Base-by-base conservation (phyloP, 2,329 filamentous ascomycete species). In the Aspergillus transmontanensis region DNA sequence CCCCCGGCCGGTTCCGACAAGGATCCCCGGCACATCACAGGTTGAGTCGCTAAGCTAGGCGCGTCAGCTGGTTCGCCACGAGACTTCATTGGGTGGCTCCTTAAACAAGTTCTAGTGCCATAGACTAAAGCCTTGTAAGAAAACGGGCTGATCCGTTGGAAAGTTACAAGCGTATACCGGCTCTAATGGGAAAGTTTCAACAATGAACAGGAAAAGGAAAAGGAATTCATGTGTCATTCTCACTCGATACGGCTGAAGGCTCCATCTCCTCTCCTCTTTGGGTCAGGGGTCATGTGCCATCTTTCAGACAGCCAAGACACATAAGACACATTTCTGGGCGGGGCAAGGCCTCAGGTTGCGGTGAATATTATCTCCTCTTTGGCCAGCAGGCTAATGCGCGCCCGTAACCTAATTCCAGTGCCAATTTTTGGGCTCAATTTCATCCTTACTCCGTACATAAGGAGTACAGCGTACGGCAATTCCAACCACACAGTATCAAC, bases 1-100 rank as follows among this genome's bases (percentile, higher is more conserved):
- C 60, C 61, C 57, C 63, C 57, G 63, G 58, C 36, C 50, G 50
- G 43, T 61, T 65, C 57, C 60, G 59, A 64, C 57, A 41, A 34
- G 57, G 61, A 58, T 39, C 30, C 32, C 57, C 32, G 36, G 41
- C 46, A 19, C 28, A 54, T 62, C 60, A 58, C 55, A 56, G 51
- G 60, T 19, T 9, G 50, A 46, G 41, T 60, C 19, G 58, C 54
- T 58, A 26, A 50, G 19, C 46, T 21, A 39, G 46, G 48, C 50
- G 26, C 39, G 58, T 63, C 61, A 60, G 61, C 61, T 51, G 28
- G 19, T 30, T 64, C 19, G 59, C 55, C 46, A 61, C 58, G 39
- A 14, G 23, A 19, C 16, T 16, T 46, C 6, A 58, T 58, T 64
- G 58, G 59, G 26, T 51, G 12, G 48, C n/a, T 21, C 21, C 16